These are phyloP conservation scores for Alternaria ethzedia DNA, from an alignment of 2,329 filamentous ascomycete genomes.

Conservation along the genomic window DNA sequence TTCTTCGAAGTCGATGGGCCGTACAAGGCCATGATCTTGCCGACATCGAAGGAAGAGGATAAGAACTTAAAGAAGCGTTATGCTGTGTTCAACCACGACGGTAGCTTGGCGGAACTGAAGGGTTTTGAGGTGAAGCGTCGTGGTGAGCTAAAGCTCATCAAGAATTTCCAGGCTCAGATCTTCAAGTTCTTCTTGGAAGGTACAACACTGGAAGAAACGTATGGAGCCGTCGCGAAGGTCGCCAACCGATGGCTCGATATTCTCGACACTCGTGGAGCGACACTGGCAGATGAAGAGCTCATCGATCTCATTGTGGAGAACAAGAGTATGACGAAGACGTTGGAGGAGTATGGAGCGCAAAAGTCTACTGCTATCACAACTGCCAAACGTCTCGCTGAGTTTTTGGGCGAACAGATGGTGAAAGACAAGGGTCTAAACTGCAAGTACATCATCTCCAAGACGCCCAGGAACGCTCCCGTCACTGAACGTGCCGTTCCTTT, in stretches of 20 bases:
- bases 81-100: constrained; percentile 98
- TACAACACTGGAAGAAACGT: constrained; percentile 84
- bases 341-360: constrained; percentile 93
- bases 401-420: constrained; percentile 97
- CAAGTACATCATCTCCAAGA: constrained; percentile 97
- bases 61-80: constrained; percentile 99
- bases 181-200: constrained; percentile 99
- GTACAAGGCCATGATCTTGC: constrained; percentile 95
- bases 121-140: constrained; percentile 97
- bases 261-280: constrained; percentile 83
- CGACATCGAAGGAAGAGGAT: constrained; percentile 97
- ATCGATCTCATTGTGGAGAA: constrained; percentile 99
- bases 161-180: constrained; percentile 98
- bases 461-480: constrained; percentile 85
- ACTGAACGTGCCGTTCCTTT: constrained; percentile 94
- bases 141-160: constrained; percentile 98
- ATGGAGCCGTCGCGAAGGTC: constrained; percentile 88
- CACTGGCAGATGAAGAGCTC: constrained; percentile 92
- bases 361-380: constrained; percentile 99
- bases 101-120: constrained; percentile 92
- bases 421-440: constrained; percentile 99
- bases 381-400: constrained; percentile 91
- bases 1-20: constrained; percentile 99
- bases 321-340: constrained; percentile 94
- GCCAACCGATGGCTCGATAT: constrained; percentile 98